phyloP scores from a whole-genome alignment of 2,329 filamentous ascomycete genomes.

The Tolypocladium endophyticum region DNA sequence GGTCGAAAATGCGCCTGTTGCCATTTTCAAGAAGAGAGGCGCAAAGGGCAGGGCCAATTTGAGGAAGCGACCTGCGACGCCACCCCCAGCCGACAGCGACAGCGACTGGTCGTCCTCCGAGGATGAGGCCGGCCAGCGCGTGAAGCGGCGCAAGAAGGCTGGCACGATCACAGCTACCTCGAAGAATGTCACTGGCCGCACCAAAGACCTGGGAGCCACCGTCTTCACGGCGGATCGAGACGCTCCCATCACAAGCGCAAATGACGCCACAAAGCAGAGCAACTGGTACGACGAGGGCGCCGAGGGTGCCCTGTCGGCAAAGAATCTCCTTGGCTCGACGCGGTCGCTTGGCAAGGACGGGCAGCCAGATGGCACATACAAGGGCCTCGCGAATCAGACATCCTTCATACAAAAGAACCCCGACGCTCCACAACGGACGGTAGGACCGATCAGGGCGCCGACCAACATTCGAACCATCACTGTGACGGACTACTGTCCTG shows the following conservation, averaged over 20 bases:
- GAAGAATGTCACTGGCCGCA: conserved; percentile 26
- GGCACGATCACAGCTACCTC: conserved; percentile 57
- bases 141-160: conserved; percentile 68
- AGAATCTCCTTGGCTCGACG: conserved; percentile 50
- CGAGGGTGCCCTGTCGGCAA: conserved; percentile 30
- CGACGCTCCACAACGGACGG: conserved; percentile 55
- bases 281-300: conserved; percentile 82
- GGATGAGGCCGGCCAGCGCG: conserved; percentile 62
- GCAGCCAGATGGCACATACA: conserved; percentile 59
- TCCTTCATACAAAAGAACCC: conserved; percentile 75
- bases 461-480: conserved; percentile 88
- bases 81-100: conserved; percentile 57
- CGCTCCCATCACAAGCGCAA: conserved; percentile 52
- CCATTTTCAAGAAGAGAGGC: conserved; percentile 78
- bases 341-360: conserved; percentile 24
- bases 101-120: conserved; percentile 62
- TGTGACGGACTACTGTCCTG: conserved; percentile 79
- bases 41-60: conserved; percentile 67
- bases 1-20: conserved; percentile 32
- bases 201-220: conserved; percentile 35
- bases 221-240: conserved; percentile 51
- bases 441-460: conserved; percentile 80
- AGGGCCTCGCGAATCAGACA: conserved; percentile 60
- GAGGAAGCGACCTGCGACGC: conserved; percentile 71
- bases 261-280: conserved; percentile 80